These are phyloP conservation scores for Claviceps arundinis DNA, from an alignment of 2,329 filamentous ascomycete species.

Conservation along the genomic window DNA sequence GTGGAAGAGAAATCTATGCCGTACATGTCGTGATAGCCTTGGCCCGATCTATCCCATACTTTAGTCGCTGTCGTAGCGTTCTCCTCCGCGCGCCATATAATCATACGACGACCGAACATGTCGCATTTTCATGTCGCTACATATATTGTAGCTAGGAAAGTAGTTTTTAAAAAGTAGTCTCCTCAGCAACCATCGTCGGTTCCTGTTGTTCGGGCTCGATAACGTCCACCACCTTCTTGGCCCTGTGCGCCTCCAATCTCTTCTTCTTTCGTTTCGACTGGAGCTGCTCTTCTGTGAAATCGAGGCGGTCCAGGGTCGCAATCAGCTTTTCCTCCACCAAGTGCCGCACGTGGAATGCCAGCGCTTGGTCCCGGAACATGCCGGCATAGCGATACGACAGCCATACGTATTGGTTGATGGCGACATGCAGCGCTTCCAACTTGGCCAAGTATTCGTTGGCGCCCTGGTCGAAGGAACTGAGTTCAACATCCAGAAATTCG, in stretches of 20 bases:
- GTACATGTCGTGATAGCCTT: background rate
- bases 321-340: constrained; percentile 65
- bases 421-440: constrained; percentile 69
- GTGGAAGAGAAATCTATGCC: background rate
- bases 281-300: constrained; percentile 25
- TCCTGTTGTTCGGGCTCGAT: background rate
- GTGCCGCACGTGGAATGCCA: constrained; percentile 68
- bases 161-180: background rate
- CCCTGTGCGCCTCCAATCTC: constrained; percentile 12
- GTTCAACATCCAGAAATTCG: constrained; percentile 57
- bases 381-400: constrained; percentile 78
- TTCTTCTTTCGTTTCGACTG: constrained; percentile 12
- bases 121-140: background rate
- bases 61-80: background rate
- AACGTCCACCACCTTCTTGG: constrained; percentile 1
- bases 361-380: constrained; percentile 59
- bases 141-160: background rate
- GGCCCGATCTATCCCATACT: background rate
- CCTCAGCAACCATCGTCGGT: background rate
- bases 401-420: constrained; percentile 81
- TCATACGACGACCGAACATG: too few species aligned
- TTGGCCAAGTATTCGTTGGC: constrained; percentile 45
- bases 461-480: constrained; percentile 21
- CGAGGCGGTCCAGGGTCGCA: constrained; percentile 34
- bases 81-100: background rate